Evolutionary conservation across 23 red algal genomes (phyloP), one percentile per base, ranked within the genome.

Genomic region (Chondrus crispus): DNA sequence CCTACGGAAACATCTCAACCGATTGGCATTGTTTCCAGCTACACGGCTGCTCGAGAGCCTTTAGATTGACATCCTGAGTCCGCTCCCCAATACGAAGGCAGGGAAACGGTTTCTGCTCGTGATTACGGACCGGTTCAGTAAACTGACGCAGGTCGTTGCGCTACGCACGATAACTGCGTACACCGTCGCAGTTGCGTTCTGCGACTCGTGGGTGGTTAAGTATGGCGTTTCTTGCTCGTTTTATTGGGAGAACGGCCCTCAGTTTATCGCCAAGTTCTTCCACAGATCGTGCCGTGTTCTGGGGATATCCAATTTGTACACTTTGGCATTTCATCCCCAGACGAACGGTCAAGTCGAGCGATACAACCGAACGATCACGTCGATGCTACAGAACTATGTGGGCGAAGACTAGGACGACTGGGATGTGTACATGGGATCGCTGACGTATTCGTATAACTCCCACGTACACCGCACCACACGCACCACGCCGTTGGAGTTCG

Each of bases 211-310:
- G n/a, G n/a, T n/a, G n/a, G n/a, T n/a, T n/a, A n/a, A n/a, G n/a
- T n/a, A n/a, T n/a, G n/a, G n/a, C n/a, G n/a, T n/a, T n/a, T n/a
- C n/a, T n/a, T n/a, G n/a, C n/a, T n/a, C n/a, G n/a, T n/a, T n/a
- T n/a, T n/a, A n/a, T 3, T 72, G 58, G 8, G 58, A 87, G 14
- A 68, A 87, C 18, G 82, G 82, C 6, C 20, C 29, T 29, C 82
- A 87, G 63, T 87, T 87, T 43, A 66, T 37, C 14, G 22, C 82
- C 55, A 68, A 46, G 55, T 72, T 72, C 58, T 87, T 87, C 57
- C 60, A n/a, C 5, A 44, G 35, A 7, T 6, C 39, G 5, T 87
- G 82, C 39, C 50, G 50, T 3, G 42, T 72, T 9, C 40, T 74
- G 26, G 36, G 62, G 4, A 43, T 46, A n/a, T 44, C 6, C 58